Conservation (phyloP, 2,329 filamentous ascomycete genomes). For the Aspergillus jensenii region DNA sequence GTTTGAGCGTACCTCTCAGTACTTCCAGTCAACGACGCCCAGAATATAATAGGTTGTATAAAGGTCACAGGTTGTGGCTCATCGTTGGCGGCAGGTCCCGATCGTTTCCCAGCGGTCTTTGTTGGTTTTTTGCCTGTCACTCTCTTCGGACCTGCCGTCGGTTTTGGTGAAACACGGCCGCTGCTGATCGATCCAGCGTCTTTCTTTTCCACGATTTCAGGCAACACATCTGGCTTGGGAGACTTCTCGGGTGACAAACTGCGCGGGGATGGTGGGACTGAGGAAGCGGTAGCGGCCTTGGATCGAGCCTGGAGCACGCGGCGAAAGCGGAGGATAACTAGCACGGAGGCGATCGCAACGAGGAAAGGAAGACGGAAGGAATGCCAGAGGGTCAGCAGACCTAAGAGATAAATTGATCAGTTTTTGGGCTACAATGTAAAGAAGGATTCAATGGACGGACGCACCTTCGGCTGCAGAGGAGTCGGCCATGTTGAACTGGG, state of each 20-base stretch:
- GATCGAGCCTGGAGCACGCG: conserved; percentile 23
- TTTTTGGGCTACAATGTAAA: not conserved
- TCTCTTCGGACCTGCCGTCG: conserved; percentile 31
- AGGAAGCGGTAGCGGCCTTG: conserved; percentile 30
- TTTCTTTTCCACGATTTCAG: not conserved
- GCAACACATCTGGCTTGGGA: not conserved
- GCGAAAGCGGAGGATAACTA: conserved; percentile 32
- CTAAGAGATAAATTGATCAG: conserved; percentile 21
- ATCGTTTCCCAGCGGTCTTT: conserved; percentile 27
- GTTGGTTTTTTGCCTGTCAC: conserved; percentile 34
- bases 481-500: conserved; percentile 11
- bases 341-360: conserved; percentile 36
- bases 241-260: conserved; percentile 26
- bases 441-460: not conserved
- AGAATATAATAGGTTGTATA: conserved; percentile 76
- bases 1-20: conserved; percentile 72
- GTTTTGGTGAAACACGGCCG: conserved; percentile 15
- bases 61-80: conserved; percentile 22
- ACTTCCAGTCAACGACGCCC: conserved; percentile 80
- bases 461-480: conserved; percentile 12
- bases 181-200: not conserved
- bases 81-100: conserved; percentile 16
- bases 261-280: conserved; percentile 32
- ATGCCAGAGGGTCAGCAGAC: conserved; percentile 48
- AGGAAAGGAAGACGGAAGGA: conserved; percentile 47